Evolutionary conservation across 148 eudicot species (phyloP).

Genomic region (Cornus suecica): DNA sequence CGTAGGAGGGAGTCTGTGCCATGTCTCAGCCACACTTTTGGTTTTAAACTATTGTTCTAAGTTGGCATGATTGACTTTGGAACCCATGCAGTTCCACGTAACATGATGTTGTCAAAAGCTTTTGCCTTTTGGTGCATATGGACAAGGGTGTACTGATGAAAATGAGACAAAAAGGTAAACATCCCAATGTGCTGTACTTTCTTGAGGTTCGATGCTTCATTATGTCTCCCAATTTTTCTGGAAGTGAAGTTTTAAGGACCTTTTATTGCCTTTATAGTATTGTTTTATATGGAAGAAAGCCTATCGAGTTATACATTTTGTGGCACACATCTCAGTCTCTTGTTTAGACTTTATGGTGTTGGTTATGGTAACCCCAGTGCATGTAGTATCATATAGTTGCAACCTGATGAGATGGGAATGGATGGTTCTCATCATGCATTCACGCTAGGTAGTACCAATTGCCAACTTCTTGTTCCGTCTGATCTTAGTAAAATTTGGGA

Average conservation of each 20-base stretch:
- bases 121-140: too few species aligned
- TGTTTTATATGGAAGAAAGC: neutral
- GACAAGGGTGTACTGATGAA: neutral
- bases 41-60: too few species aligned
- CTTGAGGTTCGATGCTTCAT: neutral
- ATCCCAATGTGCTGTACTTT: neutral
- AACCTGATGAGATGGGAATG: neutral
- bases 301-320: neutral
- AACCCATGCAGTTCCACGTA: too few species aligned
- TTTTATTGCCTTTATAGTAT: neutral
- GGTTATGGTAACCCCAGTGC: neutral
- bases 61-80: too few species aligned
- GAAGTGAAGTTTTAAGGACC: neutral
- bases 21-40: too few species aligned
- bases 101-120: too few species aligned
- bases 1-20: too few species aligned
- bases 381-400: neutral
- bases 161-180: neutral
- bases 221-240: neutral
- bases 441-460: neutral
- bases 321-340: neutral
- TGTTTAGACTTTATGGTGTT: neutral
- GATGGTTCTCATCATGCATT: neutral
- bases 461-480: neutral
- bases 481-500: neutral